Evolutionary conservation across 1,139 yeast genomes (phyloP).

Genomic region (Ashbya aceris): DNA sequence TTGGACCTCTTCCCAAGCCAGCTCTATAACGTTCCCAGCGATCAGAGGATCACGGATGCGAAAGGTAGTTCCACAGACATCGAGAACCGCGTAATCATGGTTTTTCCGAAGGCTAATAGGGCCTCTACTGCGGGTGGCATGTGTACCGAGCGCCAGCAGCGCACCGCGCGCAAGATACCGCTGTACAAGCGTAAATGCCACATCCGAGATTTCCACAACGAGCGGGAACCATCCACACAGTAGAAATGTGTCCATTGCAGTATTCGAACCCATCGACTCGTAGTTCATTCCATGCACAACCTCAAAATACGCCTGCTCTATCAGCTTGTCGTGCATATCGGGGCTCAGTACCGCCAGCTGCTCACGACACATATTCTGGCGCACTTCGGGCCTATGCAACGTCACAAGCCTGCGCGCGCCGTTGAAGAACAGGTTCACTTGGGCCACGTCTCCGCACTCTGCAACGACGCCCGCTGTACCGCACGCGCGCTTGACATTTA

Average conservation of each 20-base stretch:
- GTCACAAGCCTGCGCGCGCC: slow-evolving; percentile 44
- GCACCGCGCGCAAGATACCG: slow-evolving; percentile 29
- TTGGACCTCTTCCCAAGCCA: slow-evolving; percentile 31
- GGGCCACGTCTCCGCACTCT: slow-evolving; percentile 27
- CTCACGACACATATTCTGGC: slow-evolving; percentile 16
- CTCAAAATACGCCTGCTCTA: slow-evolving; percentile 70
- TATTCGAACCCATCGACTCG: slow-evolving; percentile 64
- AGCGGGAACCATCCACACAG: slow-evolving; percentile 74
- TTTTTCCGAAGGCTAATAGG: slow-evolving; percentile 40
- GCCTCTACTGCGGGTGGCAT: slow-evolving; percentile 35
- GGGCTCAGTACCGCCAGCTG: slow-evolving; percentile 7
- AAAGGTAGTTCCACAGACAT: slow-evolving; percentile 28
- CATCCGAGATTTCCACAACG: slow-evolving; percentile 31
- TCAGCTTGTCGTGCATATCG: slow-evolving; percentile 38
- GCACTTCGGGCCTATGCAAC: slow-evolving; percentile 13
- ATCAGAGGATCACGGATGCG: slow-evolving; percentile 51
- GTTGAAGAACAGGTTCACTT: slow-evolving; percentile 42
- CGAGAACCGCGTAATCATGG: slow-evolving; percentile 62
- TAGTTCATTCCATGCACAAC: slow-evolving; percentile 50
- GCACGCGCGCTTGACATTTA: slow-evolving; percentile 23
- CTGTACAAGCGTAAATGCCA: slow-evolving; percentile 30
- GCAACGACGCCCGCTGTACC: slow-evolving; percentile 12
- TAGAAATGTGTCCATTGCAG: slow-evolving; percentile 62
- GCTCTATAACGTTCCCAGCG: slow-evolving; percentile 20
- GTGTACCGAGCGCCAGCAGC: slow-evolving; percentile 64